Conservation (phyloP, 2,329 filamentous ascomycete genomes). For the Phialophora tarda region DNA sequence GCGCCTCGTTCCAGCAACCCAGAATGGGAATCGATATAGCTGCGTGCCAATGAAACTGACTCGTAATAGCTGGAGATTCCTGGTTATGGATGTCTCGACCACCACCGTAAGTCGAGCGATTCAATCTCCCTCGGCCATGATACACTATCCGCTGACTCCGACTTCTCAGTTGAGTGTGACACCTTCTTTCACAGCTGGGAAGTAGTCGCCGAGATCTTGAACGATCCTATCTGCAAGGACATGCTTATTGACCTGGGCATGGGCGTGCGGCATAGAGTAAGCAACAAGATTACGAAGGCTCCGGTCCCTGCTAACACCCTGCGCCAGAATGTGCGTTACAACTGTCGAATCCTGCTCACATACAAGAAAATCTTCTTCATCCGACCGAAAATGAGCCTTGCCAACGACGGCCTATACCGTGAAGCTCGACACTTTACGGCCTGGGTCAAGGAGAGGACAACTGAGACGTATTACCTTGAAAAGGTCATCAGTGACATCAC, state of each 20-base stretch:
- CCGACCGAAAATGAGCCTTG: constrained; percentile 72
- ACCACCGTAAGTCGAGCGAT: constrained; percentile 59
- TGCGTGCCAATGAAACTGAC: constrained; percentile 8
- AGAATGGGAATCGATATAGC: not conserved
- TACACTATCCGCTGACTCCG: constrained; percentile 44
- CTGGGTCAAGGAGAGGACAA: constrained; percentile 61
- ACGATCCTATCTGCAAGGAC: constrained; percentile 64
- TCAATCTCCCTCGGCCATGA: constrained; percentile 46
- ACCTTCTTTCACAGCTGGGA: constrained; percentile 67
- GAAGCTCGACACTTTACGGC: constrained; percentile 69
- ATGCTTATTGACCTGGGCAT: constrained; percentile 64
- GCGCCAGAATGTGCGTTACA: constrained; percentile 63
- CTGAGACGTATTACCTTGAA: constrained; percentile 70
- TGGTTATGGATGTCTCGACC: constrained; percentile 72
- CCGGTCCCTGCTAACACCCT: constrained; percentile 5
- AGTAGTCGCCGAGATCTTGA: constrained; percentile 65
- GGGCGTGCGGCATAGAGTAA: constrained; percentile 35
- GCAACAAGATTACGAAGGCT: not conserved
- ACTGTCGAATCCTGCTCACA: constrained; percentile 68
- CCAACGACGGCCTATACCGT: constrained; percentile 71
- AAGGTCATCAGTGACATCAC: constrained; percentile 63
- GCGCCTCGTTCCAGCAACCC: constrained; percentile 49
- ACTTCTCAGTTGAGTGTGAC: constrained; percentile 51
- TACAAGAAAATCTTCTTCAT: constrained; percentile 74
- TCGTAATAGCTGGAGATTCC: constrained; percentile 54